Base-by-base conservation (phyloP, 352 stramenopile species). In the Peronospora belbahrii region DNA sequence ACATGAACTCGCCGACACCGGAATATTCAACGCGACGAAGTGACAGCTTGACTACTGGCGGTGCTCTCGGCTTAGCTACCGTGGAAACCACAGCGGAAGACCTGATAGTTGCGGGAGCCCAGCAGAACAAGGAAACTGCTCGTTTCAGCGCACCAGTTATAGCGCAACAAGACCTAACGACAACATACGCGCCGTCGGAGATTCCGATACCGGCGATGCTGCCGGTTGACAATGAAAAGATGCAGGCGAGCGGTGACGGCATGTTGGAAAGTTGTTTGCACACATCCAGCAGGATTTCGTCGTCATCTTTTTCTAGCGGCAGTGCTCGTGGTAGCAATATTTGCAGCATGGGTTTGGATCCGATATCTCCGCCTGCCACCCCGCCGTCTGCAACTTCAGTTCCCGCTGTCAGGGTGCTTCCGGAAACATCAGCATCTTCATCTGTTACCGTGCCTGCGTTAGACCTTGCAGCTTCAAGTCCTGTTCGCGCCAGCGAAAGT, bases 221-320 rank as follows among this genome's bases (percentile, higher is more conserved):
- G 28, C 38, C 52, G 6, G 11, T 10, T 19, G 30, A 51, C 23
- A 34, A 17, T 37, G 10, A 11, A 7, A 24, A 23, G 37, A 34
- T 49, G 4, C 57, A 66, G 42, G 46, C 52, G n/a, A 66, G 52
- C 18, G 59, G 44, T 33, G 50, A 65, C 27, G 15, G 56, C 4
- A 38, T 65, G 28, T 65, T 20, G 1, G 54, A 68, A 43, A 55
- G 34, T 24, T 18, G 34, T 5, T 62, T 53, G 23, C 48, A 41
- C 4, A 22, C 43, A 37, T 64, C 59, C 3, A 52, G 46, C 25
- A 48, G 47, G 20, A 9, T 55, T 25, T 65, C 55, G 4, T 56
- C 58, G 32, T 57, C 59, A 15, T 64, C 59, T 3, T 23, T 54
- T 18, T 30, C 20, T 7, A 60, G 48, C 25, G 57, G 41, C 14